Conservation (phyloP, 176 grass and related monocot species). For the Carex kokanica region DNA sequence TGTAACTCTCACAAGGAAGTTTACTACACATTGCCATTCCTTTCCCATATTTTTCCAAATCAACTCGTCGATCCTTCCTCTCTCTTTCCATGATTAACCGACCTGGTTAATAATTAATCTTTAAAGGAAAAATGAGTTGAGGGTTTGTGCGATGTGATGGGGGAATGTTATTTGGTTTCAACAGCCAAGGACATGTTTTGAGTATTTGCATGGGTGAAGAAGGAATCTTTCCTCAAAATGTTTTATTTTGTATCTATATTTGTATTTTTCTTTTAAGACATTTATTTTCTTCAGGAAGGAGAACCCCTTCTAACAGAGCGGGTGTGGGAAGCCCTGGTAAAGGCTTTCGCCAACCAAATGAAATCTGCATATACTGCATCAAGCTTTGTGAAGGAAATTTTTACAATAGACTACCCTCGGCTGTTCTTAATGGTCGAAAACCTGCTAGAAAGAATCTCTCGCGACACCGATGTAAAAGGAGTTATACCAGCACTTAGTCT, state of each 20-base stretch:
- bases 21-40: not conserved
- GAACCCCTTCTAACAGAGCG: constrained; percentile 93
- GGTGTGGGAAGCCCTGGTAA: constrained; percentile 97
- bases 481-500: constrained; percentile 68
- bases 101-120: not conserved
- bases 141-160: not conserved
- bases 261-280: constrained; percentile 18
- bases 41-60: not conserved
- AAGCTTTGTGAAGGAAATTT: constrained; percentile 99
- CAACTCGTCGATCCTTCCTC: not conserved
- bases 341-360: constrained; percentile 91
- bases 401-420: constrained; percentile 91
- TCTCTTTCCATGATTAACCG: not conserved
- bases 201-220: not conserved
- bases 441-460: constrained; percentile 88
- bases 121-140: not conserved
- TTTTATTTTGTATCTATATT: constrained; percentile 8
- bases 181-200: not conserved
- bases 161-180: not conserved
- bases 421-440: constrained; percentile 89
- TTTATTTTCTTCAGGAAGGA: constrained; percentile 61
- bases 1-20: not conserved
- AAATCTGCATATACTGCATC: constrained; percentile 86
- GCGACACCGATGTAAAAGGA: constrained; percentile 91
- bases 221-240: not conserved